Base-by-base conservation (phyloP, 129 eudicot genomes). In the Tagetes erecta region DNA sequence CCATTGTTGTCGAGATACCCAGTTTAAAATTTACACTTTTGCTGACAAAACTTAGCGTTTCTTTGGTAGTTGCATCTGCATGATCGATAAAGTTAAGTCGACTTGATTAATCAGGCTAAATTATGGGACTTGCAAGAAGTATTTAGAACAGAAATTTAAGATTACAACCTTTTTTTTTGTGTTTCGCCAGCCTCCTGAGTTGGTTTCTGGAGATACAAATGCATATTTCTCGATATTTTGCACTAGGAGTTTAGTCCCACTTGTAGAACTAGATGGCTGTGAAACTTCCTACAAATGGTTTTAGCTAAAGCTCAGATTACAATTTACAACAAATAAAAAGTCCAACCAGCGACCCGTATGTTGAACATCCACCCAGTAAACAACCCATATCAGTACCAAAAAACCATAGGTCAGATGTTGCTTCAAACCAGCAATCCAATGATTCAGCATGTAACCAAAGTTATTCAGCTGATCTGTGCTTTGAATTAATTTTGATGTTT, bases 61-160 rank as follows among this genome's bases (percentile, higher is more conserved):
- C 75, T 80, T 92, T 62, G 95, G 96, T 79, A 90, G 76, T 57
- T 86, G 82, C 90, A 90, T 80, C 98, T 90, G 96, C 88, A 85
- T 52, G 67, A 80, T 76, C 63, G 71, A 9, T 33, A 50, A 76
- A 12, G 13, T 71, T 42, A 44, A 31, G 10, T 30, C 11, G 67
- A 5, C 8, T 41, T 1, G 13, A 63, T 35, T 63, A 35, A 31
- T 8, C 37, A 47, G 40, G 36, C 10, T 70, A 53, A 75, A 52
- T 51, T 51, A 14, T 8, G 44, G 3, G 33, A 33, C 67, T 5
- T 7, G 39, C 4, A 20, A 20, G 27, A 20, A 20, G 27, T 20
- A 36, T 13, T 57, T 68, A 56, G 10, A 74, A 12, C 60, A 1
- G 37, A 75, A 49, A 27, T 10, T 47, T 1, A 34, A 60, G 53